Evolutionary conservation across 1,139 yeast genomes (phyloP), one percentile per base, ranked within the genome.

Genomic region (Pichia sp.): DNA sequence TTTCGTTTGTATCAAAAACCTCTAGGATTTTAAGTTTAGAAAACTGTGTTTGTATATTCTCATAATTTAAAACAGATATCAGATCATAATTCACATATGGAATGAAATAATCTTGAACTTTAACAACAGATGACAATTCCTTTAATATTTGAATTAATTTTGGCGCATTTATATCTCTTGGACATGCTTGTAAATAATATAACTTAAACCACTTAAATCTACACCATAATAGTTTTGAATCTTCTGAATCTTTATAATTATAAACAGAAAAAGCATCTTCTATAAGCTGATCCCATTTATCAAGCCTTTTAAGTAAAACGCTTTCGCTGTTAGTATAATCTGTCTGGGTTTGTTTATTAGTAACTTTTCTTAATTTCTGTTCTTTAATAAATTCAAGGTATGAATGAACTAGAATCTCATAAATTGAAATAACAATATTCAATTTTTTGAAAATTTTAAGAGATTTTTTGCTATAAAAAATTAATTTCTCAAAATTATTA

Each of bases 1-100:
- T 62, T 42, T 83, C 69, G 4, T 82, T 73, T 38, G 70, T 71
- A 12, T 87, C 74, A 59, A 87, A 86, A 27, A 82, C 74, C 0
- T 84, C 69, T 38, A 85, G 72, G 0, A 87, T 86, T 22, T 79
- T 74, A 11, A 82, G 67, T 34, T 84, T 82, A 1, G 87, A 80
- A 20, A 81, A 66, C 54, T 87, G 90, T 2, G 78, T 69, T 36
- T 70, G 71, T 4, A 87, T 71, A 10, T 77, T 71, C 1, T 69
- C 66, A 4, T 64, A 45, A 35, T 75, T 78, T 4, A 90, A 64
- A 1, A 70, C 68, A 4, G 89, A 82, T n/a, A 92, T 75, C 47
- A 73, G 67, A 4, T 71, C 66, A 55, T 73, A 81, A 55, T 83
- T 85, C 2, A 76, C 67, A 58, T 56, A 56, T 3, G 51, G 51